These are phyloP conservation scores for Pogostemon cablin DNA, from an alignment of 257 asterid species.

Conservation along the genomic window DNA sequence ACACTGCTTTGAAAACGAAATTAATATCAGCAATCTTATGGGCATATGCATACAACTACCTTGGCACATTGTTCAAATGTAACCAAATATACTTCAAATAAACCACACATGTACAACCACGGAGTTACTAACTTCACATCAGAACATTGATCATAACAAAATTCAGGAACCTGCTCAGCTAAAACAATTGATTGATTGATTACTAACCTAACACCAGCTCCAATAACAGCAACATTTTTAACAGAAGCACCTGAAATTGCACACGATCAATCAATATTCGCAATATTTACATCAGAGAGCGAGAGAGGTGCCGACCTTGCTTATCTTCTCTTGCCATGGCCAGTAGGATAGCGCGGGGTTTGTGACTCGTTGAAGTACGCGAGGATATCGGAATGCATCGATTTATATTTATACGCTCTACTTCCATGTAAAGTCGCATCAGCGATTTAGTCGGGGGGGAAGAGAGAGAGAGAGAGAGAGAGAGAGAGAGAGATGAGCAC, in stretches of 20 bases:
- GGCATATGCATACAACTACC: not conserved
- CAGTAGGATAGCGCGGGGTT: constrained; percentile 24
- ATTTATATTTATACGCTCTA: constrained; percentile 24
- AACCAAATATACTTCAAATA: not conserved
- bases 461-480: not conserved
- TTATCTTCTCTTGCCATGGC: constrained; percentile 53
- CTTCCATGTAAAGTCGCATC: constrained; percentile 40
- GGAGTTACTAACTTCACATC: not conserved
- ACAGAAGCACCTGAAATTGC: constrained; percentile 44
- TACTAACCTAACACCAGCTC: constrained; percentile 83
- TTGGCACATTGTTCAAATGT: not conserved
- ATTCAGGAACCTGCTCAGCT: constrained; percentile 21
- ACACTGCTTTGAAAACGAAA: not conserved
- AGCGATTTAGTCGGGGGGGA: constrained; percentile 22
- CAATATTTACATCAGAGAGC: not conserved
- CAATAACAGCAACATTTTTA: constrained; percentile 75
- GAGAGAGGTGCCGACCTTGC: constrained; percentile 39
- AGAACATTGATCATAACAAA: not conserved
- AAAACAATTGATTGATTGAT: not conserved
- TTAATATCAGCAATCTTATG: not conserved
- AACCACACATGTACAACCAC: not conserved
- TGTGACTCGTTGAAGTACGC: not conserved
- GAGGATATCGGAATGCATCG: constrained; percentile 23
- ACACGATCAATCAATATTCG: constrained; percentile 2
- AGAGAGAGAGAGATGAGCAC: not conserved